Evolutionary conservation across 768 basidiomycete genomes (phyloP), one percentile per base, ranked within the genome.

Genomic region (Termitomyces sp.): DNA sequence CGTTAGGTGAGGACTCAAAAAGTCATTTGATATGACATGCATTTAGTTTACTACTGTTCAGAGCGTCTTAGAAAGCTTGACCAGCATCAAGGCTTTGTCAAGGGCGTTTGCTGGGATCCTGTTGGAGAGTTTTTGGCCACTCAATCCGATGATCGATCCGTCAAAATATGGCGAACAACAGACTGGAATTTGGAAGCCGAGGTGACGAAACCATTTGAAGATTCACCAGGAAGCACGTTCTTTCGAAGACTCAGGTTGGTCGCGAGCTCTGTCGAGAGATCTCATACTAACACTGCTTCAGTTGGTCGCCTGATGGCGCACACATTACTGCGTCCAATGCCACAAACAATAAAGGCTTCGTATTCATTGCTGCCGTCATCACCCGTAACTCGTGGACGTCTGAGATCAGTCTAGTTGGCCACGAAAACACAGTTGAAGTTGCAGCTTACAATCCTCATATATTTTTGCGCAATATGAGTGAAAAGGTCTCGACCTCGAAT

Each of bases 301-400:
- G 95, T 64, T 99, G 97, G 97, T 98, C 95, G 0, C 97, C 97
- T 2, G 97, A 98, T 67, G 97, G 97, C n/a, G 92, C 96, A 2
- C 94, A 97, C 68, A 93, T 99, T 59, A 97, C 94, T 4, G 92
- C 95, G 1, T 96, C 96, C 1, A 98, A 98, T 67, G 94, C 95
- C 2, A 98, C 94, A 52, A 98, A 98, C 69, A 92, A 92, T 64
- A 87, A 88, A 61, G 95, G 95, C 20, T 94, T 94, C 56, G 95
- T 98, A 6, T 99, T 98, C 69, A 96, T 98, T 44, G 97, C 96
- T 2, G 92, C 94, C 7, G 94, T 98, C 24, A 95, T 99, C 60
- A 88, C 90, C 0, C 81, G 95, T 32, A 88, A 86, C 47, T 81
- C 87, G 12, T 98, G 94, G 93, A 87, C 86, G 4, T 88, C 90